Base-by-base conservation (phyloP, 2,329 filamentous ascomycete genomes). In the Diplodia mutila region DNA sequence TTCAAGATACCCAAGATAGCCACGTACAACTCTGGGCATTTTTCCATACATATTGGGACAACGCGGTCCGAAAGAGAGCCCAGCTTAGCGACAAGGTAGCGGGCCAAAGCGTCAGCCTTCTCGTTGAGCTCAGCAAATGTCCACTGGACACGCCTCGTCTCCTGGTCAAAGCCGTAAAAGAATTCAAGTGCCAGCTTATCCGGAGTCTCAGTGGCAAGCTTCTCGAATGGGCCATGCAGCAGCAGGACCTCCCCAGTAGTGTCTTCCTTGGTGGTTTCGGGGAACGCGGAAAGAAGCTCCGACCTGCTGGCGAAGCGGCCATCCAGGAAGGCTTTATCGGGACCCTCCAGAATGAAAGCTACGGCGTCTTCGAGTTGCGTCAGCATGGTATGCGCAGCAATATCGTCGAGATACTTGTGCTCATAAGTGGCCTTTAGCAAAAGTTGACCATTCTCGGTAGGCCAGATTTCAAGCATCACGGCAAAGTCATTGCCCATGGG, bases 1-100 rank as follows among this genome's bases (percentile, higher is more conserved):
- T 82, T 82, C 57, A 83, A 70, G 27, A 80, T 76, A 32, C 75
- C 80, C 7, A 83, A 70, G 27, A 82, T 78, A n/a, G 80, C 75
- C 21, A 82, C 73, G 21, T 80, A 81, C 18, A 75, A 42, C 11
- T 77, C 75, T 3, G 78, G 74, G 54, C 76, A 77, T 65, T 78
- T 77, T 25, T 79, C 74, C 70, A 82, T 80, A 42, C 78, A 80
- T 16, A 82, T 77, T 5, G 67, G 67, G 18, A 68, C 29, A 16
- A 68, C 9, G 76, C 78, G 6, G 80, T 74, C 9, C 6, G 51
- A 32, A 25, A 65, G 61, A 46, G 53, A 77, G 1, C 74, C 79
- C 49, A 75, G 72, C 46, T 70, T 66, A 5, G 73, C 55, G 11
- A 73, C 64, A 9, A 80, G 69, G 64, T 75, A 61, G 5, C 71